Evolutionary conservation across 441 rosid species (phyloP), one percentile per base, ranked within the genome.

Genomic region (Bruguiera hainesii): DNA sequence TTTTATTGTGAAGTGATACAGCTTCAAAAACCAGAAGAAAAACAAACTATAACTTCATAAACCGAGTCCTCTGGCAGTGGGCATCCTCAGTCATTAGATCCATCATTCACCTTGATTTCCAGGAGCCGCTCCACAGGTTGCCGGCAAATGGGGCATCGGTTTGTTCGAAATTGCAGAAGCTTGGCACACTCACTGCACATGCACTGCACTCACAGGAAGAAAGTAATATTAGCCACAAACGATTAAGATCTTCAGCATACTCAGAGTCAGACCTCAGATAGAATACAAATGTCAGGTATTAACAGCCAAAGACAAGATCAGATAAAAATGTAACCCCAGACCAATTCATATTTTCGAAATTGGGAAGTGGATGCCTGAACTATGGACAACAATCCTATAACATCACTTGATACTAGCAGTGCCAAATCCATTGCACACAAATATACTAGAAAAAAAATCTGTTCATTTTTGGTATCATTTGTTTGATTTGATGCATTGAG

Each of bases 161-260:
- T 53, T 1, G 29, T 23, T 21, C 58, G 58, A 4, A 53, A 23
- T 15, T 53, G 58, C 58, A 53, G 58, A 23, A 53, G 28, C 58
- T 53, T 53, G 29, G 58, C 58, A 53, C 58, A 53, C 29, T 5
- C 16, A 21, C 58, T 53, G 23, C 58, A 53, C 58, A 53, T 53
- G 29, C 58, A 53, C 58, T 53, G 58, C 29, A 53, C 5, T 13
- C 48, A 13, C 48, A 42, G 48, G 15, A 11, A 13, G 5, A 21
- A 53, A 53, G 28, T 53, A 53, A 53, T 26, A 53, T 53, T 42
- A 26, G 25, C 18, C 28, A 53, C 21, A 53, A 21, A 20, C 6
- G 16, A 23, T 20, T 3, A 1, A 23, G 25, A 20, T 10, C 57
- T 21, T 53, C 57, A 53, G 48, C 48, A 42, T 11, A 21, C 23